Percentiles rank a stretch among this genome's conserved stretches.
Evolutionary conservation across 2,329 filamentous ascomycete species (phyloP).

Genomic region (Hymenoscyphus salicellus): DNA sequence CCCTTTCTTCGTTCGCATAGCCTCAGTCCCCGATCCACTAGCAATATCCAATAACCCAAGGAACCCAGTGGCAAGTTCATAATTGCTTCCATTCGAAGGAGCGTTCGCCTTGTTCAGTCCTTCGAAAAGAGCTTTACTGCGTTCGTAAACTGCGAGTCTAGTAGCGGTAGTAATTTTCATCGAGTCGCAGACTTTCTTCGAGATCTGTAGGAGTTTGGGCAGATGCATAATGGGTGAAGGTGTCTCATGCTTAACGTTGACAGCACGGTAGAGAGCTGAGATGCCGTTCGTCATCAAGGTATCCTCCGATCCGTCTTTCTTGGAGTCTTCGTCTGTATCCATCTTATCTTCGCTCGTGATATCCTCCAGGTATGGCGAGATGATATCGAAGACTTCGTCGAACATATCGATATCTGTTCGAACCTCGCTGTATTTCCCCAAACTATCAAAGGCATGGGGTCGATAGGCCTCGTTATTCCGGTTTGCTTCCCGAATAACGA

Average conservation of each 20-base stretch:
- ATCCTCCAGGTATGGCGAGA: constrained; percentile 60
- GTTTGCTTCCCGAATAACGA: constrained; percentile 82
- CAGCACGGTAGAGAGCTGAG: constrained; percentile 32
- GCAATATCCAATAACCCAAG: constrained; percentile 32
- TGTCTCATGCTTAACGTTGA: constrained; percentile 31
- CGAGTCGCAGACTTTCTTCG: constrained; percentile 27
- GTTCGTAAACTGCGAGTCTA: constrained; percentile 32
- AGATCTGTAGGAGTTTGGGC: constrained; percentile 27
- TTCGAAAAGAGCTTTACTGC: constrained; percentile 32
- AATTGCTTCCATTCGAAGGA: constrained; percentile 19
- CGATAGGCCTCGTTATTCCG: constrained; percentile 84
- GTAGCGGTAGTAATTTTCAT: constrained; percentile 33
- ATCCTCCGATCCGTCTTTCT: constrained; percentile 27
- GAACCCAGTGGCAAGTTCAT: constrained; percentile 26
- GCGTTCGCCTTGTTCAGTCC: constrained; percentile 29
- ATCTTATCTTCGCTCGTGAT: constrained; percentile 59
- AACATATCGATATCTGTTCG: constrained; percentile 69
- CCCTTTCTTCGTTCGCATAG: constrained; percentile 33
- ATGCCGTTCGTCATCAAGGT: constrained; percentile 34
- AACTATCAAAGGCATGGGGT: constrained; percentile 66
- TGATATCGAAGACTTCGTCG: constrained; percentile 62
- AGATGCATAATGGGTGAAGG: constrained; percentile 27
- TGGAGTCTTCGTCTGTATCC: constrained; percentile 47
- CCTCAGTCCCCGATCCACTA: constrained; percentile 34
- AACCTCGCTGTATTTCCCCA: constrained; percentile 70